phyloP scores from a whole-genome alignment of 2,329 filamentous ascomycete genomes.

The Penicillium vulpinum region DNA sequence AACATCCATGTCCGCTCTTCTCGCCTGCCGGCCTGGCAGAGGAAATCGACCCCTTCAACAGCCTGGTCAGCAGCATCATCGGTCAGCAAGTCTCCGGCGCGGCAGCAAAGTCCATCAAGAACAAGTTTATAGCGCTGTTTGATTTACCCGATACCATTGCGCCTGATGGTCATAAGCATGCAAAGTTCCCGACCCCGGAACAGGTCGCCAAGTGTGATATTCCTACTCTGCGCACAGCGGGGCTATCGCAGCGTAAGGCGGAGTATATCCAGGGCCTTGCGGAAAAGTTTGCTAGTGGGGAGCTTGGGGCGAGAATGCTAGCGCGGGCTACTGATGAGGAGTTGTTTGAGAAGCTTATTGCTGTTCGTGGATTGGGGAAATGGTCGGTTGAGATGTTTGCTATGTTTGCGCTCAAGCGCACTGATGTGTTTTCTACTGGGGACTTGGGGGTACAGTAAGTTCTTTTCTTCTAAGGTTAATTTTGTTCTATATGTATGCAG shows the following conservation, averaged over 20 bases:
- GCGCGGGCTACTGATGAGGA: conserved; percentile 81
- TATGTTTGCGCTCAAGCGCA: conserved; percentile 87
- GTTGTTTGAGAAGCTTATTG: conserved; percentile 75
- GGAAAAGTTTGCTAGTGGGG: conserved; percentile 72
- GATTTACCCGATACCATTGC: conserved; percentile 32
- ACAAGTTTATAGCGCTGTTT: conserved; percentile 78
- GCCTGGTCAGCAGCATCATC: conserved; percentile 82
- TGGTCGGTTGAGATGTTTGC: conserved; percentile 99
- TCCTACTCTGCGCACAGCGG: conserved; percentile 73
- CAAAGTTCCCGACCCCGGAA: conserved; percentile 70
- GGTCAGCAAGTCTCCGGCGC: conserved; percentile 95
- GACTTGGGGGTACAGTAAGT: conserved; percentile 85
- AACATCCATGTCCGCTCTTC: conserved; percentile 76
- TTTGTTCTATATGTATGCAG: background rate
- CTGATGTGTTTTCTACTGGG: conserved; percentile 90
- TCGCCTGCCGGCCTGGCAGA: conserved; percentile 79
- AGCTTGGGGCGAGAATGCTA: conserved; percentile 74
- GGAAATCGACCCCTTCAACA: conserved; percentile 82
- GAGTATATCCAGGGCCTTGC: conserved; percentile 90
- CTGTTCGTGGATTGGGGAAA: conserved; percentile 79
- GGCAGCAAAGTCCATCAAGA: conserved; percentile 84
- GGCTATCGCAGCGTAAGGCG: conserved; percentile 89
- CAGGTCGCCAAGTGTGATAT: conserved; percentile 67
- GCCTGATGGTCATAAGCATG: conserved; percentile 12
- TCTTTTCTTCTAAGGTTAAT: background rate